These are phyloP conservation scores for Pseudozyma hubeiensis DNA, from an alignment of 1,284 basidiomycete genomes.

Conservation along the genomic window DNA sequence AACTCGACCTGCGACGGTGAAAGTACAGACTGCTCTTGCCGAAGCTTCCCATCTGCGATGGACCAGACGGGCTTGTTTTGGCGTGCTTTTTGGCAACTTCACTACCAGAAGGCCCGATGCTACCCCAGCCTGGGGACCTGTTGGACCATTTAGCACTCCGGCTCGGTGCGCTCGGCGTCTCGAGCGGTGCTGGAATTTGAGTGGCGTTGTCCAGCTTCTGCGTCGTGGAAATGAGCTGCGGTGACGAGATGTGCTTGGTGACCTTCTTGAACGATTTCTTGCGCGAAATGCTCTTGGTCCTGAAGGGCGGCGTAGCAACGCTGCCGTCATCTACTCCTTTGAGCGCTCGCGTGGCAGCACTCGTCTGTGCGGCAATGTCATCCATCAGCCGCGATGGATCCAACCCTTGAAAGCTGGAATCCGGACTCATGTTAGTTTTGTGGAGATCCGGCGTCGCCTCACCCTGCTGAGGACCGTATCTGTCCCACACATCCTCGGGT, in stretches of 20 bases:
- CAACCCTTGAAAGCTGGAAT: conserved; percentile 5
- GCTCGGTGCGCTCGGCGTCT: conserved; percentile 8
- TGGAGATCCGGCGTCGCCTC: conserved; percentile 10
- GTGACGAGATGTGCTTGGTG: conserved; percentile 56
- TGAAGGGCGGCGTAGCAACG: conserved; percentile 30
- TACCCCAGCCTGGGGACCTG: conserved; percentile 34
- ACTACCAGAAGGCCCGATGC: conserved; percentile 13
- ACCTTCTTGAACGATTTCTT: conserved; percentile 54
- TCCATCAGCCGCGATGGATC: conserved; percentile 39
- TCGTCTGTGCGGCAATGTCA: conserved; percentile 60
- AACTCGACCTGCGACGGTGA: conserved; percentile 54
- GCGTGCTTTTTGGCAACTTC: conserved; percentile 17
- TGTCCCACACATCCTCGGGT: conserved; percentile 36
- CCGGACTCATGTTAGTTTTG: conserved; percentile 7
- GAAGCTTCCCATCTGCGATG: conserved; percentile 21
- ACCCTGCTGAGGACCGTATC: conserved; percentile 30
- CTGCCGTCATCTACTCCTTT: conserved; percentile 50
- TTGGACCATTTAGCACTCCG: conserved; percentile 8
- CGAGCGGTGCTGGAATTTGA: conserved; percentile 19
- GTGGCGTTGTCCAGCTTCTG: conserved; percentile 54
- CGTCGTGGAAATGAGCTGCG: conserved; percentile 60
- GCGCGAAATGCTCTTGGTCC: conserved; percentile 54
- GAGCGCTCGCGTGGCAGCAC: conserved; percentile 57
- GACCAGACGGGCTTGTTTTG: conserved; percentile 16
- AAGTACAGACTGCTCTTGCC: conserved; percentile 24